Evolutionary conservation across 331 rosid genomes (phyloP).

Genomic region (Rosa hybrid): DNA sequence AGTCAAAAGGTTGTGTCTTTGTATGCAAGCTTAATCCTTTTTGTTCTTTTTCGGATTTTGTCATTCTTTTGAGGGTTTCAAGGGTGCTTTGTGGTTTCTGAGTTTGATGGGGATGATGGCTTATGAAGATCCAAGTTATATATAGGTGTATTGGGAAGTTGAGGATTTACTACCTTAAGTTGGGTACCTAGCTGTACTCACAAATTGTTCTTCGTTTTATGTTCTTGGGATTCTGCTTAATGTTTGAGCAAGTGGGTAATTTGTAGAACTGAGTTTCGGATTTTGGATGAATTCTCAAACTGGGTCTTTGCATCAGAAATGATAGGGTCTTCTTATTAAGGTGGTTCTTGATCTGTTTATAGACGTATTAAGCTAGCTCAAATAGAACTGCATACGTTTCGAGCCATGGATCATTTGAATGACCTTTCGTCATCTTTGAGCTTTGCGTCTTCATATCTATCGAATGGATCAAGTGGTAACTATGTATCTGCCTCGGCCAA

Average conservation of each 20-base stretch:
- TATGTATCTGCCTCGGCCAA: conserved; percentile 42
- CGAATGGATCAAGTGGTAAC: conserved; percentile 64
- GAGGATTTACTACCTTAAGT: not conserved
- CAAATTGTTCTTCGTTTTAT: not conserved
- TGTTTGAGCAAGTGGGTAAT: conserved; percentile 14
- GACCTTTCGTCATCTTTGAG: conserved; percentile 79
- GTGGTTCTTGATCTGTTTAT: not conserved
- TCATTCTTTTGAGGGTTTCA: not conserved
- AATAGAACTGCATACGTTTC: conserved; percentile 13
- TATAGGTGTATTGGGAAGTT: not conserved
- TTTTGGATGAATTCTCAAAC: conserved; percentile 13
- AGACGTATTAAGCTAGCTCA: conserved; percentile 28
- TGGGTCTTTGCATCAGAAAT: conserved; percentile 18
- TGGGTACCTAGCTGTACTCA: not conserved
- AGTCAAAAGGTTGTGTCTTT: conserved; percentile 9
- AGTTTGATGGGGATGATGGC: conserved; percentile 6
- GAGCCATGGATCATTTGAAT: conserved; percentile 58
- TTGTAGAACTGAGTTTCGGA: not conserved
- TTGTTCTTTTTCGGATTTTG: not conserved
- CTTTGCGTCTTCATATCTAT: conserved; percentile 65
- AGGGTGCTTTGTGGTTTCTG: not conserved
- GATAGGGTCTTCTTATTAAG: not conserved
- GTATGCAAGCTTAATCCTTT: not conserved
- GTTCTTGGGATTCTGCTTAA: not conserved
- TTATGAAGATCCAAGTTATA: conserved; percentile 1